phyloP scores from a whole-genome alignment of 371 early-diverging fungal species.

The Amoeboaphelidium protococcarum region DNA sequence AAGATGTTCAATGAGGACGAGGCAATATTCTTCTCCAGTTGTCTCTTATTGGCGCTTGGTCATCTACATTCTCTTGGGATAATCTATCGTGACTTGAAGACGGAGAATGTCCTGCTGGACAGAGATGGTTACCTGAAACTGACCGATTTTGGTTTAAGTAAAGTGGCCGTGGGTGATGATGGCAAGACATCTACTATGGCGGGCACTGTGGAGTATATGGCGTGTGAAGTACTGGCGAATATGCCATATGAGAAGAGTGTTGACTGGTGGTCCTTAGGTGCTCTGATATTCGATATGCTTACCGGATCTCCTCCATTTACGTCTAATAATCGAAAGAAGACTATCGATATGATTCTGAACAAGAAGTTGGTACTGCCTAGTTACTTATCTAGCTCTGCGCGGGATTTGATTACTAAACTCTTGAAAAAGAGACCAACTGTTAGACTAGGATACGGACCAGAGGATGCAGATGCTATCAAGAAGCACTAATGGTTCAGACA shows the following conservation, averaged over 20 bases:
- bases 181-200: slow-evolving; percentile 11
- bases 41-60: slow-evolving; percentile 8
- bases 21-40: slow-evolving; percentile 11
- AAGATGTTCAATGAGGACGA: slow-evolving; percentile 8
- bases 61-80: neutral
- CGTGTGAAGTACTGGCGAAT: slow-evolving; percentile 11
- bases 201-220: slow-evolving; percentile 18
- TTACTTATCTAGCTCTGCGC: slow-evolving; percentile 5
- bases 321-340: slow-evolving; percentile 1
- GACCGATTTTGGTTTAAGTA: slow-evolving; percentile 18
- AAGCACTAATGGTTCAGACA: slow-evolving; percentile 11
- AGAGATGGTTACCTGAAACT: slow-evolving; percentile 15
- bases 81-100: slow-evolving; percentile 11
- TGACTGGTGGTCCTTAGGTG: slow-evolving; percentile 15
- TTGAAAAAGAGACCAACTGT: neutral
- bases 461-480: slow-evolving; percentile 9
- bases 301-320: slow-evolving; percentile 14
- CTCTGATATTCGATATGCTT: slow-evolving; percentile 14
- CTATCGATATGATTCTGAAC: slow-evolving; percentile 9
- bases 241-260: slow-evolving; percentile 7
- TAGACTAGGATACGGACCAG: slow-evolving; percentile 12
- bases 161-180: slow-evolving; percentile 6
- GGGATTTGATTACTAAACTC: slow-evolving; percentile 3
- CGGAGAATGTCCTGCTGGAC: slow-evolving; percentile 17
- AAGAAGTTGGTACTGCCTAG: slow-evolving; percentile 9